These are phyloP conservation scores for Rosa hybrid DNA, from an alignment of 331 rosid genomes.

Conservation along the genomic window DNA sequence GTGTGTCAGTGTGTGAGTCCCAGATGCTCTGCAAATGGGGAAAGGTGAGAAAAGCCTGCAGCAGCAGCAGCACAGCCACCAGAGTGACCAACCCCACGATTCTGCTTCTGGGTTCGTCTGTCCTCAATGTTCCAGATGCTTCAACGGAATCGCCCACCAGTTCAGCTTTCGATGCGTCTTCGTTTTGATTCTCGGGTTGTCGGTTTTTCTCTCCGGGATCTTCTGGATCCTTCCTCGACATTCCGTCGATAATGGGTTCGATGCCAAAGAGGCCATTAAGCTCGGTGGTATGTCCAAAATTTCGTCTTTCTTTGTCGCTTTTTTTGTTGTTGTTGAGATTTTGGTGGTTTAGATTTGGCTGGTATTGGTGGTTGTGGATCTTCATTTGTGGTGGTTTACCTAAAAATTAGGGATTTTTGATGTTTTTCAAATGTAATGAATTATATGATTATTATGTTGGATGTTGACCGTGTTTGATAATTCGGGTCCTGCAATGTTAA, in stretches of 20 bases:
- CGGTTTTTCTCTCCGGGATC: slow-evolving; percentile 66
- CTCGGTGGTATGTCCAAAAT: slow-evolving; percentile 47
- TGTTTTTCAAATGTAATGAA: neutral
- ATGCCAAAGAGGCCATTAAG: slow-evolving; percentile 61
- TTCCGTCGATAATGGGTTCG: slow-evolving; percentile 37
- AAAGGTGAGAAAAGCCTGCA: slow-evolving; percentile 58
- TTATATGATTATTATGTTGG: neutral
- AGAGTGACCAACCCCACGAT: slow-evolving; percentile 22
- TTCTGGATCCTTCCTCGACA: slow-evolving; percentile 76
- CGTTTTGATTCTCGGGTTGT: slow-evolving; percentile 52
- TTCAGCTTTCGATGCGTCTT: slow-evolving; percentile 75
- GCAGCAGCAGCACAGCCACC: slow-evolving; percentile 25
- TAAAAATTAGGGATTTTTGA: slow-evolving; percentile 16
- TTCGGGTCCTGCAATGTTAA: slow-evolving; percentile 6
- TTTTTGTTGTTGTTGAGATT: too few relatives aligned
- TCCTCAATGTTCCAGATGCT: slow-evolving; percentile 42
- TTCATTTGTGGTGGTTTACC: neutral
- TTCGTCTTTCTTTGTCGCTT: neutral
- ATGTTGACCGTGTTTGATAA: neutral
- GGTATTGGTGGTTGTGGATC: neutral
- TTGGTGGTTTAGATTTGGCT: neutral
- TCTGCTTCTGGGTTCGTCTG: slow-evolving; percentile 47
- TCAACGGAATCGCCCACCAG: slow-evolving; percentile 30
- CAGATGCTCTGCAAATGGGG: slow-evolving; percentile 96
- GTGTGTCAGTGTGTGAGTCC: slow-evolving; percentile 18